Conservation (phyloP, 202 grass and related monocot species). For the Schoenoplectus triqueter region DNA sequence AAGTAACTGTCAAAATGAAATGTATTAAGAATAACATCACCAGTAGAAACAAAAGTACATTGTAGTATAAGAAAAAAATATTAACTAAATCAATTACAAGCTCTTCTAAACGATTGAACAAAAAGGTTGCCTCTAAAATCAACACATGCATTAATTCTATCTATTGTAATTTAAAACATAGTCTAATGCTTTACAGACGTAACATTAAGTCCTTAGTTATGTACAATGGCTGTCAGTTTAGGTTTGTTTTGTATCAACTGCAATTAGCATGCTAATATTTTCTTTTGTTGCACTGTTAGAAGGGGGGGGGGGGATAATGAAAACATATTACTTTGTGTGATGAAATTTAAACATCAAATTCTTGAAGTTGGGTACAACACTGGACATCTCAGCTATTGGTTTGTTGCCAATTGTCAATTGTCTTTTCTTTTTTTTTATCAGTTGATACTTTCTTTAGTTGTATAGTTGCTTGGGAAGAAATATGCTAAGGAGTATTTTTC, state of each 20-base stretch:
- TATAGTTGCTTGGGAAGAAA: constrained; percentile 84
- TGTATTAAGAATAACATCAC: neutral
- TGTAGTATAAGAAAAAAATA: neutral
- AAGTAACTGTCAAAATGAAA: neutral
- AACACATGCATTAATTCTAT: neutral
- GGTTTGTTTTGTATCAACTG: constrained; percentile 6
- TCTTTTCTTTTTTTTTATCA: constrained; percentile 11
- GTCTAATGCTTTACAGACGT: neutral
- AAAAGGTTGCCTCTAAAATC: neutral
- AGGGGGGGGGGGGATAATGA: constrained; percentile 52
- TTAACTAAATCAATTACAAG: neutral
- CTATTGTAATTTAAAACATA: neutral
- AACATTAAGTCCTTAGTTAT: neutral
- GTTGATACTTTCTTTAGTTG: constrained; percentile 31
- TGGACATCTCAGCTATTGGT: neutral
- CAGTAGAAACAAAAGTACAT: neutral
- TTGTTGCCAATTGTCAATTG: neutral
- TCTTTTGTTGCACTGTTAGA: constrained; percentile 56
- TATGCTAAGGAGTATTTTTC: constrained; percentile 96
- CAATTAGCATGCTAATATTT: constrained; percentile 10
- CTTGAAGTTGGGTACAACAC: neutral
- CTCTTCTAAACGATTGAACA: neutral
- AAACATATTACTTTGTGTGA: neutral
- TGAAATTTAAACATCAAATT: neutral
- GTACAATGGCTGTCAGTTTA: neutral